Base-by-base conservation (phyloP, 2,329 filamentous ascomycete species). In the Pseudophaeomoniella oleicola region DNA sequence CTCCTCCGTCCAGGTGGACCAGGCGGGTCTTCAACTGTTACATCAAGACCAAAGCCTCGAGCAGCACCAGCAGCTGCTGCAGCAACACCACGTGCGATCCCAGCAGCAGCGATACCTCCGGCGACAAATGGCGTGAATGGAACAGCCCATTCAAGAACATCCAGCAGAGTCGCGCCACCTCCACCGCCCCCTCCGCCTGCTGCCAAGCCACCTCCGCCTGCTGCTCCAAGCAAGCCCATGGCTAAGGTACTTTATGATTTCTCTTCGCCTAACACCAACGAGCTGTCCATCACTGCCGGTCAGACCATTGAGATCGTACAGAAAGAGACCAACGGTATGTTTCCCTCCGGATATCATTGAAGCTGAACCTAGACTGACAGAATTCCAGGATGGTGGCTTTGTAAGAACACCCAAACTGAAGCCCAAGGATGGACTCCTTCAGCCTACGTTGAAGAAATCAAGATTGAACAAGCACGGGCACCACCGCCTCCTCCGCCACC, bases 171-270 rank as follows among this genome's bases (percentile, higher is more conserved):
- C 17, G 60, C 60, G 52, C 71, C 60, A 35, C 76, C 71, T 30
- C 79, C 79, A 19, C 78, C 69, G 3, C 77, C 60, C 41, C 65
- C 78, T 1, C 77, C 81, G 2, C 72, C 81, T 1, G 75, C 82
- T 12, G 70, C 81, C 2, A 69, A 79, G 11, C 66, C 77, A 14
- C 66, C 79, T 30, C 69, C 74, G 5, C 67, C 68, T 30, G 57
- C 69, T 27, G 67, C 69, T 19, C 62, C 69, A 6, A 67, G 66
- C 49, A 88, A 87, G 56, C 75, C 84, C 17, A 84, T 78, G 47
- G 92, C 82, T 50, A 90, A 86, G 63, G 90, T 86, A 3, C 59
- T 96, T 33, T 98, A 96, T 57, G 87, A 94, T 50, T 98, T 96
- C 56, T 71, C 68, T 37, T 86, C 86, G 12, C 80, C 88, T 47